Conservation (phyloP, 495 filamentous ascomycete species). For the Achaetomiella virescens region DNA sequence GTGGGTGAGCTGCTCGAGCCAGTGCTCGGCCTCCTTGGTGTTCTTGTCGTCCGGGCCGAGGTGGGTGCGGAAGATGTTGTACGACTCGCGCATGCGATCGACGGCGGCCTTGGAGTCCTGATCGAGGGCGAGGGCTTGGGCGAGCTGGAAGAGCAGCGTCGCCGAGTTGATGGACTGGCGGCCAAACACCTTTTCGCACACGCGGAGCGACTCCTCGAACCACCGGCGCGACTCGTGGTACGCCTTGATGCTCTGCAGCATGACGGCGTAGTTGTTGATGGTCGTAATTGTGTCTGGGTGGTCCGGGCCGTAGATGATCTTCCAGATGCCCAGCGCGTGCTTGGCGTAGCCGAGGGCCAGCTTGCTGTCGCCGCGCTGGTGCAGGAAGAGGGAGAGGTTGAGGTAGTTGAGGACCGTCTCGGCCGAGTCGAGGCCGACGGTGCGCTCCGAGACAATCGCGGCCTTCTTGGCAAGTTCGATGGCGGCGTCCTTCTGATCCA, state of each 20-base stretch:
- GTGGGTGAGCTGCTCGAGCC: conserved; percentile 93
- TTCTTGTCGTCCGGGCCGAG: conserved; percentile 86
- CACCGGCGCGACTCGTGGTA: conserved; percentile 89
- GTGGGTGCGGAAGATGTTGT: conserved; percentile 83
- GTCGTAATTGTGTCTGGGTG: conserved; percentile 98
- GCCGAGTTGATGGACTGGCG: conserved; percentile 83
- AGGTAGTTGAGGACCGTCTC: conserved; percentile 93
- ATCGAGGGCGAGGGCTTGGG: conserved; percentile 88
- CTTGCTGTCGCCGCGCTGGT: conserved; percentile 81
- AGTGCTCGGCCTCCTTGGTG: conserved; percentile 88
- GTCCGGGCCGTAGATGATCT: conserved; percentile 86
- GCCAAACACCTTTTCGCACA: conserved; percentile 84
- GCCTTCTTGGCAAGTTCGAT: conserved; percentile 95
- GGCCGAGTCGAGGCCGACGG: conserved; percentile 84
- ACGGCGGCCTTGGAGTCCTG: conserved; percentile 87
- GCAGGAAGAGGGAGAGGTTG: conserved; percentile 92
- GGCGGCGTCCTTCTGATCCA: conserved; percentile 91
- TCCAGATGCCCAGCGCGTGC: conserved; percentile 93
- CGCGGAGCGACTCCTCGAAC: conserved; percentile 86
- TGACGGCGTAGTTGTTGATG: conserved; percentile 97
- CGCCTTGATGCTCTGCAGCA: conserved; percentile 89
- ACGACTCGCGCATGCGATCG: conserved; percentile 85
- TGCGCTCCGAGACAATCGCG: conserved; percentile 91
- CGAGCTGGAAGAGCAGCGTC: conserved; percentile 94
- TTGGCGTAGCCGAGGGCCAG: conserved; percentile 76